Conservation (phyloP, 2,329 filamentous ascomycete genomes). For the Aspergillus novofumigatus region DNA sequence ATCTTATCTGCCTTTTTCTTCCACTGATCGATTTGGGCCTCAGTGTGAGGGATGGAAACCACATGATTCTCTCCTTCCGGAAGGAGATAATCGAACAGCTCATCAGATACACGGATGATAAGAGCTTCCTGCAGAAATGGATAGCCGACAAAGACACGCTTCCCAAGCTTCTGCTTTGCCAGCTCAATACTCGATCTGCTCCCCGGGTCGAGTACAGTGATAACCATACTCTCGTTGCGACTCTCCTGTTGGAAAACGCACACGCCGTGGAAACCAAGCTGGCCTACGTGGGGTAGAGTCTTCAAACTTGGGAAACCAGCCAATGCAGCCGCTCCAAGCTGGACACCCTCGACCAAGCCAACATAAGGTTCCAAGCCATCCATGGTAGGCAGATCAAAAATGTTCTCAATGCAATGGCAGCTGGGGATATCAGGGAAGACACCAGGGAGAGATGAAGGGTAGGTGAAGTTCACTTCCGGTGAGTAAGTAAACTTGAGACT, state of each 20-base stretch:
- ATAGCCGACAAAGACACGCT: constrained; percentile 86
- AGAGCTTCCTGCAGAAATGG: constrained; percentile 94
- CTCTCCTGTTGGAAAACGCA: constrained; percentile 95
- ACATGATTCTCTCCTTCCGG: constrained; percentile 62
- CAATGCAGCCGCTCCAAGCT: constrained; percentile 75
- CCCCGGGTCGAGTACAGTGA: constrained; percentile 75
- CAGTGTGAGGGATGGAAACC: constrained; percentile 65
- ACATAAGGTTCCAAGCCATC: constrained; percentile 83
- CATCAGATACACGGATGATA: constrained; percentile 82
- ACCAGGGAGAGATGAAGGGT: constrained; percentile 81
- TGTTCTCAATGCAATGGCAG: constrained; percentile 92
- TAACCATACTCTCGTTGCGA: constrained; percentile 91
- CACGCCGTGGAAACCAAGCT: constrained; percentile 81
- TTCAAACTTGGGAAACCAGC: constrained; percentile 91
- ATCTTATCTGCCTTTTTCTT: constrained; percentile 77
- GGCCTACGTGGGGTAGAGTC: constrained; percentile 76
- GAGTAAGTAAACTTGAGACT: constrained; percentile 90
- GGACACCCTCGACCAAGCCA: constrained; percentile 77
- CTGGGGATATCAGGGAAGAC: constrained; percentile 84
- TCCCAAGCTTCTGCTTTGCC: constrained; percentile 75
- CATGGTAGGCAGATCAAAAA: constrained; percentile 88
- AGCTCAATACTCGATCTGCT: constrained; percentile 63
- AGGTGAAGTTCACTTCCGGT: constrained; percentile 70
- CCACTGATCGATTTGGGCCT: constrained; percentile 76
- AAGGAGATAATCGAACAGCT: constrained; percentile 82